Evolutionary conservation across 106 monocot species (phyloP).

Genomic region (Dendrobium huoshanense): DNA sequence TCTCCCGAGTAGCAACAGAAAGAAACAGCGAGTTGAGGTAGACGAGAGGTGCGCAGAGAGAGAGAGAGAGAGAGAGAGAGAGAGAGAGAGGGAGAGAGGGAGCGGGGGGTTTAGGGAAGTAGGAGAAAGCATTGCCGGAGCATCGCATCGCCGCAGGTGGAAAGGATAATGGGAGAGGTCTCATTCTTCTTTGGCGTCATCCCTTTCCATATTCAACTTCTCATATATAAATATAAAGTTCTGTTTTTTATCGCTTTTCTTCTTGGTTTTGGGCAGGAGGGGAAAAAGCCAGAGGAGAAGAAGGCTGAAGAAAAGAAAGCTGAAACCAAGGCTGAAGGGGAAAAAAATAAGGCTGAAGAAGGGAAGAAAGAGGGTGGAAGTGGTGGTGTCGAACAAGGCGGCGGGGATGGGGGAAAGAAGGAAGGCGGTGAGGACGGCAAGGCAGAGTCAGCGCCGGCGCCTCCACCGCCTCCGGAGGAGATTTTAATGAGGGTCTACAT

Average conservation of each 20-base stretch:
- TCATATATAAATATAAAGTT: background rate
- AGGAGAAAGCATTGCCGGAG: background rate
- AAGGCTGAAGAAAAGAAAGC: conserved; percentile 17
- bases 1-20: background rate
- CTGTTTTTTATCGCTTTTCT: background rate
- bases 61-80: background rate
- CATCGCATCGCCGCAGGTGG: conserved; percentile 4
- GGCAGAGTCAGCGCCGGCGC: conserved; percentile 14
- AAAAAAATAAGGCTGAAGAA: conserved; percentile 15
- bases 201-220: background rate
- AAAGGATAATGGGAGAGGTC: conserved; percentile 15
- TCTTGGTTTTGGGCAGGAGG: conserved; percentile 14
- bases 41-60: background rate
- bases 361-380: background rate
- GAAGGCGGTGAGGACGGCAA: conserved; percentile 11
- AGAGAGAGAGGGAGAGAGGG: background rate
- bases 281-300: conserved; percentile 24
- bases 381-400: conserved; percentile 15
- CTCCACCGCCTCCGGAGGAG: conserved; percentile 54
- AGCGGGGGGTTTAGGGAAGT: background rate
- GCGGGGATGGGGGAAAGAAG: conserved; percentile 17
- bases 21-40: background rate
- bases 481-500: conserved; percentile 55
- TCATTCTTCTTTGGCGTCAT: background rate
- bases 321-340: conserved; percentile 15